Evolutionary conservation across 2,329 filamentous ascomycete species (phyloP), one percentile per base, ranked within the genome.

Genomic region (Penicillium sp.): DNA sequence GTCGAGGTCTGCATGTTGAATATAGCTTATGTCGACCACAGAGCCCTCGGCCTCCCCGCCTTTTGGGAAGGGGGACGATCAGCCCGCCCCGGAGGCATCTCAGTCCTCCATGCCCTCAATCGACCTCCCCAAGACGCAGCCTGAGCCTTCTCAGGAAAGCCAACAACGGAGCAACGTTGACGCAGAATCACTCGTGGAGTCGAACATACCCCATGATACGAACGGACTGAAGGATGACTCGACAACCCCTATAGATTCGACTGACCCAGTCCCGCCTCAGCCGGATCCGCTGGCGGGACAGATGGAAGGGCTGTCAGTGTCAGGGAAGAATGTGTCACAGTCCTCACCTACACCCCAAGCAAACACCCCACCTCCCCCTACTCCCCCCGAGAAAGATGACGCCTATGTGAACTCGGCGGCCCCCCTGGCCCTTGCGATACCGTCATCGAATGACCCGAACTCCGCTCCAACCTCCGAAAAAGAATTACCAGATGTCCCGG

Each of bases 341-440:
- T 52, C 52, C 14, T 52, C 52, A 16, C 52, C 54, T 13, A 48
- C 57, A 10, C 51, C 59, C 18, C 56, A 48, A 26, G 46, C 53
- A 24, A 66, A 66, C 18, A 54, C 63, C 13, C 78, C 79, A 26
- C 52, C 59, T 33, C 61, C 55, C 9, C 80, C 80, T 43, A 74
- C 79, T 3, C 80, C 75, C 3, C 78, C 80, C 2, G 74, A 77
- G 2, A 81, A 81, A 63, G 80, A 83, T 62, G 75, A 80, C 45
- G 70, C 74, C 31, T 85, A 84, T 66, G 71, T 81, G 18, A 77
- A 79, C 57, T 75, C 77, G 51, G 80, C 77, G 1, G 76, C 74
- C 63, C 79, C 73, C 49, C 77, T 74, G 57, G 52, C 55, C 10
- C 68, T 67, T 55, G 67, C 71, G 21, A 75, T 77, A 16, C 69